These are phyloP conservation scores for Hypericum perforatum DNA, from an alignment of 345 rosid species.

Conservation along the genomic window DNA sequence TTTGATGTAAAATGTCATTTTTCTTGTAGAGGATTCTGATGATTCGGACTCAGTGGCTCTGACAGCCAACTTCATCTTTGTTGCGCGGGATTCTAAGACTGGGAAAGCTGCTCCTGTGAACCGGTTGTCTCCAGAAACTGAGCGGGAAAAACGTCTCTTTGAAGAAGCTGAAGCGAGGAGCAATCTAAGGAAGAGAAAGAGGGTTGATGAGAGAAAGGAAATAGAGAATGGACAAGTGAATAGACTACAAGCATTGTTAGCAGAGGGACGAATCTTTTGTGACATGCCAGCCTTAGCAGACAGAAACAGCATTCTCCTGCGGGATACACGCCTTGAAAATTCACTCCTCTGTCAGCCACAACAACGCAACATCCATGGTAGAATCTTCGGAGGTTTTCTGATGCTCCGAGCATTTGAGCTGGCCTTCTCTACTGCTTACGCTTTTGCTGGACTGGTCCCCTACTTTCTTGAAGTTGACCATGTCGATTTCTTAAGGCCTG, in stretches of 20 bases:
- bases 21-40: conserved; percentile 34
- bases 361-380: conserved; percentile 70
- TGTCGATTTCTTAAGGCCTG: conserved; percentile 78
- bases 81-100: conserved; percentile 73
- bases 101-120: conserved; percentile 71
- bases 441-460: conserved; percentile 71
- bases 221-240: conserved; percentile 31
- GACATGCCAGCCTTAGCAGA: conserved; percentile 84
- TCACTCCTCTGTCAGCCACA: conserved; percentile 81
- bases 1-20: neutral
- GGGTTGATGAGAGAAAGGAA: conserved; percentile 40
- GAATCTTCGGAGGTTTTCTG: conserved; percentile 72
- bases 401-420: conserved; percentile 80
- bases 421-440: conserved; percentile 84
- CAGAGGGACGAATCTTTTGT: conserved; percentile 71
- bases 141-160: conserved; percentile 43
- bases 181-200: conserved; percentile 48
- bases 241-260: conserved; percentile 41
- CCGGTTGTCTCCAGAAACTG: conserved; percentile 60
- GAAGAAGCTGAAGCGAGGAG: conserved; percentile 73
- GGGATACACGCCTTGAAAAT: conserved; percentile 58
- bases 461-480: conserved; percentile 80
- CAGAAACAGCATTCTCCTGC: conserved; percentile 70
- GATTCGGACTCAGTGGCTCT: conserved; percentile 40
- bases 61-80: conserved; percentile 70